These are phyloP conservation scores for Plasmodium fragile DNA, from an alignment of 169 alveolate genomes.

Conservation along the genomic window DNA sequence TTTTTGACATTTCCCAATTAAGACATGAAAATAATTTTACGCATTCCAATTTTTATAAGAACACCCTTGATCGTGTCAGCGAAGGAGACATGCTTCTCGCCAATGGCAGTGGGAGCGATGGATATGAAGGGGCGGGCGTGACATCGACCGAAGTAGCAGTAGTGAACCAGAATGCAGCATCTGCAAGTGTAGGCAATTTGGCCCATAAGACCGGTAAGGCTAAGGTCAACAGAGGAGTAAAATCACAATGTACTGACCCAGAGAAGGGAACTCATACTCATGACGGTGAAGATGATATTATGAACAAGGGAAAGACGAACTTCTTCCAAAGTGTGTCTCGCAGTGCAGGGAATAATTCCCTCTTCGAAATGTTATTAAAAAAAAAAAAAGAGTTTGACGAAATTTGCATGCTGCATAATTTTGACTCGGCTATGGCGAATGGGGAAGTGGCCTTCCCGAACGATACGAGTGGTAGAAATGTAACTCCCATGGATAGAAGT, in stretches of 20 bases:
- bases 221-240: not conserved
- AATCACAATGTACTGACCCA: not conserved
- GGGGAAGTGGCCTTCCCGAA: not conserved
- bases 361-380: constrained; percentile 11
- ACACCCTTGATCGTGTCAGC: not conserved
- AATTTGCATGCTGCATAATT: not conserved
- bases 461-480: not conserved
- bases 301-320: not conserved
- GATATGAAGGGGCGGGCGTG: not conserved
- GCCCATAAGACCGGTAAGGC: not conserved
- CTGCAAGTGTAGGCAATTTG: not conserved
- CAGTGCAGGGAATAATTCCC: constrained; percentile 22
- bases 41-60: constrained; percentile 59
- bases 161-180: not conserved
- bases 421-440: not conserved
- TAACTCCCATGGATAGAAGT: no score
- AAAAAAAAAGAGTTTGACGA: constrained; percentile 42
- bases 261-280: not conserved
- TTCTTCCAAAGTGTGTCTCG: constrained; percentile 36
- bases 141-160: not conserved
- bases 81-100: not conserved
- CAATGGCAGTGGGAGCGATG: not conserved
- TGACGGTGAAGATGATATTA: not conserved
- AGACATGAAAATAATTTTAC: constrained; percentile 61
- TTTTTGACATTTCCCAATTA: constrained; percentile 42